Base-by-base conservation (phyloP, 2,329 filamentous ascomycete species). In the Cordyceps cicadae region DNA sequence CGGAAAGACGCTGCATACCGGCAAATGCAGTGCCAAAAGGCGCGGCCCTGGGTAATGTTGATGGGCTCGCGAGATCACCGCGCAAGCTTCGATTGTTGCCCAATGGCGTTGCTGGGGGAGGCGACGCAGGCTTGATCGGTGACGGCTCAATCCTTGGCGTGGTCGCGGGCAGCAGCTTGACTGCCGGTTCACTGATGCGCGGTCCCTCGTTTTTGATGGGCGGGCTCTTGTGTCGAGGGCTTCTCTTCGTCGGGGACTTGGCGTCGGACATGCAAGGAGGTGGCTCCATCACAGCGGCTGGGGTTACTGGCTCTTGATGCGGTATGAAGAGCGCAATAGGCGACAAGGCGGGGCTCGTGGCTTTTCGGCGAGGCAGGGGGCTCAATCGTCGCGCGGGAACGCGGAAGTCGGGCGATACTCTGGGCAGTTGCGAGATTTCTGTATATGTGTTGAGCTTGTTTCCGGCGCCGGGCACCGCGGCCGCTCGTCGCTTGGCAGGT, bases 181-280 rank as follows among this genome's bases (percentile, higher is more conserved):
- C 63, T 26, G 72, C 66, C 3, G 65, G 67, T 39, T 69, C 66
- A n/a, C 65, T 67, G 54, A 74, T 59, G 26, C 68, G 70, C 37
- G 62, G 65, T 21, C 67, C 57, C 9, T 63, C 64, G 49, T 55
- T 64, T 65, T 68, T 68, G 54, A 71, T 62, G 7, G 59, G 59
- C 53, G 70, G 70, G 48, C 62, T 69, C 2, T 64, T 64, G 14
- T 69, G 67, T n/a, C 65, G 65, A 26, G 67, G 63, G 32, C 66
- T 62, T 43, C 66, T 66, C 66, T 74, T 74, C 21, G 66, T 67
- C 1, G 72, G 72, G 5, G 71, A 74, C 54, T 64, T 66, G 46
- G 66, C 61, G 49, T 71, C 67, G 1, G 67, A 61, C 54, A 65
- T 64, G 59, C 64, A 48, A 6, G 62, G 58, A 2, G 67, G 67